Conservation (phyloP, 768 basidiomycete species). For the Hydnomerulius pinastri region DNA sequence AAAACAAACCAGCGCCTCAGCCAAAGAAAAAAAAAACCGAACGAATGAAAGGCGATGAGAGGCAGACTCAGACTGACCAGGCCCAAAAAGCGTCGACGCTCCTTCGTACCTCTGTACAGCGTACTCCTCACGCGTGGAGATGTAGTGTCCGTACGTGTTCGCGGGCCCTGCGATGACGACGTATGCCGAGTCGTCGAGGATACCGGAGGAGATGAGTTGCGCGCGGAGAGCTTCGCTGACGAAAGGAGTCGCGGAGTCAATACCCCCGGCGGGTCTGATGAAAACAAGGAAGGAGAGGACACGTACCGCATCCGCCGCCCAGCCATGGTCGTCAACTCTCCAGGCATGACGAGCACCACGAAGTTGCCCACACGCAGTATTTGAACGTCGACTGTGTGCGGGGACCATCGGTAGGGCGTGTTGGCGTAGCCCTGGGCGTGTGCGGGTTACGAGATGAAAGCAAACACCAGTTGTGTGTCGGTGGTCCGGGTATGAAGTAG, state of each 20-base stretch:
- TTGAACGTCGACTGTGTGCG: constrained; percentile 72
- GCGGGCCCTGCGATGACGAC: constrained; percentile 83
- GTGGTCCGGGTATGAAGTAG: too few relatives aligned
- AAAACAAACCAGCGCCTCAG: too few relatives aligned
- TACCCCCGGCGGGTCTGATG: too few relatives aligned
- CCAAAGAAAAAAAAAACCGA: too few relatives aligned
- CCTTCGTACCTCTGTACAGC: constrained; percentile 78
- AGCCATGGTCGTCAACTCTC: constrained; percentile 83
- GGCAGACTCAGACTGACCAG: constrained; percentile 59
- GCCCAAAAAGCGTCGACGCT: constrained; percentile 77
- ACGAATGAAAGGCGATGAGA: too few relatives aligned
- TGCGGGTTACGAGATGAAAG: constrained; percentile 29
- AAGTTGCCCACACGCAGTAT: constrained; percentile 77
- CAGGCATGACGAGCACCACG: constrained; percentile 74
- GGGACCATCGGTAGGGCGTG: constrained; percentile 73
- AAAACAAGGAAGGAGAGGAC: not conserved
- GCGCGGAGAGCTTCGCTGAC: constrained; percentile 67
- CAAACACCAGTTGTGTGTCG: too few relatives aligned
- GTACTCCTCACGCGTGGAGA: constrained; percentile 75
- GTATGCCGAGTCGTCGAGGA: constrained; percentile 68
- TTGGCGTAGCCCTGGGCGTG: constrained; percentile 60
- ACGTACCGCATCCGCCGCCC: constrained; percentile 71
- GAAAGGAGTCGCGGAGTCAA: not conserved
- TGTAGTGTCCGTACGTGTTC: constrained; percentile 77
- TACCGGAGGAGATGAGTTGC: constrained; percentile 59